Base-by-base conservation (phyloP, 2,329 filamentous ascomycete genomes). In the Teratosphaeriaceae sp. region DNA sequence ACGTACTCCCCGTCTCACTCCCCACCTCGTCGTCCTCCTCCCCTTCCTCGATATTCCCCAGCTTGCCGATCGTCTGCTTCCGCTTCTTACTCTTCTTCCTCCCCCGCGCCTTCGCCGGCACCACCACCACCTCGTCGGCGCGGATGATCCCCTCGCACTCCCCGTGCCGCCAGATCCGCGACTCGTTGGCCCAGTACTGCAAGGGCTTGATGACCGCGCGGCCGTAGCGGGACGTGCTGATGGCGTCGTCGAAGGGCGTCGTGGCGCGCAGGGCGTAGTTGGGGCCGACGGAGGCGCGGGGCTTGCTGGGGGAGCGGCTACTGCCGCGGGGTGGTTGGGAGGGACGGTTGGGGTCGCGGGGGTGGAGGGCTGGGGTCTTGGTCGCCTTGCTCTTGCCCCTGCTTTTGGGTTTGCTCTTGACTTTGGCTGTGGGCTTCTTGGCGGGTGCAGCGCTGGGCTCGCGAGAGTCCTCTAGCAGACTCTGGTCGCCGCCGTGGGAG, bases 131-230 rank as follows among this genome's bases (percentile, higher is more conserved):
- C 26, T 84, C 80, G 44, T 88, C 82, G 2, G 82, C 80, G 30
- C 86, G 81, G 20, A 90, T 78, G 39, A 96, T 77, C 51, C 87
- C 84, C 58, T 86, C 85, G 54, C 90, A 82, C 11, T 76, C 81
- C 1, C 80, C 78, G 19, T 79, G 76, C 15, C 76, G 71, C 57
- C 81, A 86, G 18, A 88, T 77, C 36, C 84, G 78, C 42, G 78
- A 78, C 61, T 97, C 90, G 52, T 88, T 88, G 55, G 81, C 81
- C 90, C 90, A 97, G 61, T 77, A 94, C 20, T 86, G 80, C 24
- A 96, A 67, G 0, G 89, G 92, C 47, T 79, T 79, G 48, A 87
- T 82, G 8, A 85, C 87, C 40, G 80, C 78, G 44, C 92, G 79
- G 2, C 88, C 89, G 11, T 84, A 90, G 42, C 88, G 81, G n/a